Evolutionary conservation across 2,329 filamentous ascomycete species (phyloP), one percentile per base, ranked within the genome.

Genomic region (Penicillium occitanis): DNA sequence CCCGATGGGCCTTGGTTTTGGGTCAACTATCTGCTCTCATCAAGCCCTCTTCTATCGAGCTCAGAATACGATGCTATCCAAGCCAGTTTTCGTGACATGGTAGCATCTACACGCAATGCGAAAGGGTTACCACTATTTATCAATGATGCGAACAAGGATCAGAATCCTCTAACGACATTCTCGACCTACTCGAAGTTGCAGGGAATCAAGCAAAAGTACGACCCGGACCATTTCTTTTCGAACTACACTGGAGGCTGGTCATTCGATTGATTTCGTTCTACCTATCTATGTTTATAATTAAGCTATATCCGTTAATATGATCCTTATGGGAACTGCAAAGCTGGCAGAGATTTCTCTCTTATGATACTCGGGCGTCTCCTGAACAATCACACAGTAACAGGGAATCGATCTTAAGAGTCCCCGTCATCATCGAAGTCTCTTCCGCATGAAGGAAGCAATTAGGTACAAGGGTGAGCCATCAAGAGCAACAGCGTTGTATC

Each of bases 201-300:
- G 59, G 69, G 68, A 60, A 71, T 81, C 30, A 82, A 82, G 74
- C 73, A 73, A 66, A 73, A 74, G 67, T 75, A 79, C 35, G 80
- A 82, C 65, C 79, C 79, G 0, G 71, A 78, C 61, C 66, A 69
- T 30, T 73, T 74, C 63, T 73, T 75, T 60, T 69, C 63, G 11
- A 67, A 70, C 3, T 72, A 70, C 67, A 75, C 73, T 5, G 73
- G 73, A 7, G 73, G 72, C 6, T 74, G 73, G 73, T 73, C 71
- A 2, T 75, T 74, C 69, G 71, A 63, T 3, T 74, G 30, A 61
- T 7, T 50, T 25, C 10, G 1, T 48, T 33, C 7, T 2, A n/a
- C 5, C 19, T 17, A 58, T 42, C 14, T 30, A 46, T 60, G 17
- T 44, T 19, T 44, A 28, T 33, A 10, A 17, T 25, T 17, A 11